A percentile compares a stretch with the other conserved stretches of the same genome.
Evolutionary conservation across 176 grass and related monocot species (phyloP).

Genomic region (Carex scoparia): DNA sequence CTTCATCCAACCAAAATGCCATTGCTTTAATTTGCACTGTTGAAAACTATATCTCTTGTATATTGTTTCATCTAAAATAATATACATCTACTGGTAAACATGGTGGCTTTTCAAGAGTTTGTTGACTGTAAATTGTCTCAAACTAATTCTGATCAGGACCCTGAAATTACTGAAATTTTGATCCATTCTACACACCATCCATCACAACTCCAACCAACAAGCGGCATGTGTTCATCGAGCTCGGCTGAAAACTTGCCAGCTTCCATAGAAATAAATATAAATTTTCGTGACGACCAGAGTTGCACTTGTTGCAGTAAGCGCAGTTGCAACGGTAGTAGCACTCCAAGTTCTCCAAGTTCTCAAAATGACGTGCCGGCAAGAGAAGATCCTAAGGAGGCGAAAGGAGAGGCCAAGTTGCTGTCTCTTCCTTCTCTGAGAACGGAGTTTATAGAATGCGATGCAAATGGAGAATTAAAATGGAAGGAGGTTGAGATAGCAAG

Average conservation of each 20-base stretch:
- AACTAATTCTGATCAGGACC: background rate
- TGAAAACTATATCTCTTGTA: background rate
- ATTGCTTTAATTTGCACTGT: background rate
- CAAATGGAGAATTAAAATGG: constrained; percentile 28
- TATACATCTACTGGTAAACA: background rate
- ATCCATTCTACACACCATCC: background rate
- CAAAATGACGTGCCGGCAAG: background rate
- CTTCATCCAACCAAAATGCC: background rate
- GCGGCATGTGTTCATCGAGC: background rate
- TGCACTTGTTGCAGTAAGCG: background rate
- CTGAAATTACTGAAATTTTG: constrained; percentile 13
- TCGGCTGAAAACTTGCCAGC: background rate
- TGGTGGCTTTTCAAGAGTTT: constrained; percentile 21
- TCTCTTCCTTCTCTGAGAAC: constrained; percentile 16
- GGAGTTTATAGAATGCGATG: constrained; percentile 22
- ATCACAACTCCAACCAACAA: background rate
- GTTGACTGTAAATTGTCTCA: background rate
- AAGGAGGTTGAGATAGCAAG: constrained; percentile 28
- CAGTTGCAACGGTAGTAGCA: background rate
- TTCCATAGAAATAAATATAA: constrained; percentile 14
- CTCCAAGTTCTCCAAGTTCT: background rate
- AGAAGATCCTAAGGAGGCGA: background rate
- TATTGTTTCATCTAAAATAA: background rate
- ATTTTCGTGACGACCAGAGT: constrained; percentile 15
- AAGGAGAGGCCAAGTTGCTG: constrained; percentile 22